phyloP scores from a whole-genome alignment of 192 early-diverging fungal genomes.

The Coemansia javaensis region DNA sequence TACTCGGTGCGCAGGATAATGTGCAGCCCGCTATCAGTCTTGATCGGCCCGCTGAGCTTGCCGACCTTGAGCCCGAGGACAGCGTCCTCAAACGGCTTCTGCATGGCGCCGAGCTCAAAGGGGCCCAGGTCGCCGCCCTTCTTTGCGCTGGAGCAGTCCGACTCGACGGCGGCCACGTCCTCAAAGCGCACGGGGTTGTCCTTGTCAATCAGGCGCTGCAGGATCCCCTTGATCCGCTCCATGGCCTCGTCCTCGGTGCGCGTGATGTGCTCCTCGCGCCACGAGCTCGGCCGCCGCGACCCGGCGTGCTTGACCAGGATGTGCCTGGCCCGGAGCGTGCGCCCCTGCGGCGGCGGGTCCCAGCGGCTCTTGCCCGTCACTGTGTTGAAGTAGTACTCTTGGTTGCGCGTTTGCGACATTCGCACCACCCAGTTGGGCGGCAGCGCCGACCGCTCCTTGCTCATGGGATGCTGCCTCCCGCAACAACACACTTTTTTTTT shows the following conservation, averaged over 20 bases:
- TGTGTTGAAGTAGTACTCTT: slow-evolving; percentile 77
- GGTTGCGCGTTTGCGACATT: slow-evolving; percentile 59
- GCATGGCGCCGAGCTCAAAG: slow-evolving; percentile 89
- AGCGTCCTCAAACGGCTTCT: slow-evolving; percentile 84
- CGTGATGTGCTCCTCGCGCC: slow-evolving; percentile 86
- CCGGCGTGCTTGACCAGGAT: slow-evolving; percentile 86
- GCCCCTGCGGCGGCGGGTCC: slow-evolving; percentile 55
- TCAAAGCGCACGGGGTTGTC: slow-evolving; percentile 57
- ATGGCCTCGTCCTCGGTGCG: slow-evolving; percentile 87
- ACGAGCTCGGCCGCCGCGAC: slow-evolving; percentile 82
- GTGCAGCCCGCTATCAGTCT: slow-evolving; percentile 89
- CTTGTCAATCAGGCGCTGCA: slow-evolving; percentile 24
- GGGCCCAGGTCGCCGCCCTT: slow-evolving; percentile 81
- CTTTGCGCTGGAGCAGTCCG: slow-evolving; percentile 91
- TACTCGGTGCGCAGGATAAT: slow-evolving; percentile 87
- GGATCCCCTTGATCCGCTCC: slow-evolving; percentile 61
- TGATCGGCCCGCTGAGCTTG: slow-evolving; percentile 74
- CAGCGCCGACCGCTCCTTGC: slow-evolving; percentile 30
- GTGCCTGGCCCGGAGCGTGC: slow-evolving; percentile 62
- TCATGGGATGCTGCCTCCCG: too few relatives aligned
- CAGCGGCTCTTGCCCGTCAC: slow-evolving; percentile 67
- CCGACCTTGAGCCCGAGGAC: slow-evolving; percentile 80
- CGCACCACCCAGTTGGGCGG: slow-evolving; percentile 69
- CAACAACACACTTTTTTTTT: not conserved
- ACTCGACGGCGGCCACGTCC: slow-evolving; percentile 69